phyloP scores from a whole-genome alignment of 2,329 filamentous ascomycete species.

The Pseudofabraea citricarpa region DNA sequence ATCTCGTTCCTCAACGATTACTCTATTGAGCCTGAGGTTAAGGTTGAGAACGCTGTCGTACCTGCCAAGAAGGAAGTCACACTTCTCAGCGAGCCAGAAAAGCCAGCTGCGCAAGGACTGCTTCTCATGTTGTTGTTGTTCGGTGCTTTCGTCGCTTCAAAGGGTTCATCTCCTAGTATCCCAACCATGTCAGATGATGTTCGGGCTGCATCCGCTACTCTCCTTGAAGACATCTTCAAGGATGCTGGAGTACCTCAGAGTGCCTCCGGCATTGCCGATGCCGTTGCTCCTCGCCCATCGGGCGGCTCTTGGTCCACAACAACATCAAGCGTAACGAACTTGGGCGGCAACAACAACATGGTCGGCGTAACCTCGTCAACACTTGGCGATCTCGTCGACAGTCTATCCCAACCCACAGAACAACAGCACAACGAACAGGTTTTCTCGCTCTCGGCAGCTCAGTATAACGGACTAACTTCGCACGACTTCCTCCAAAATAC shows the following conservation, averaged over 20 bases:
- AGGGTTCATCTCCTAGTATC: slow-evolving; percentile 67
- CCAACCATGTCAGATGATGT: slow-evolving; percentile 77
- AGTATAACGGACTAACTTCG: slow-evolving; percentile 81
- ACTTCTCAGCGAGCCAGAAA: slow-evolving; percentile 48
- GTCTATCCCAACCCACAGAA: slow-evolving; percentile 69
- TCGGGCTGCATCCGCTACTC: slow-evolving; percentile 69
- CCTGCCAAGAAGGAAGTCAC: slow-evolving; percentile 49
- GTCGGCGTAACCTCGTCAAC: slow-evolving; percentile 50
- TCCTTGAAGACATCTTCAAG: slow-evolving; percentile 78
- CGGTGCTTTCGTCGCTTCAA: slow-evolving; percentile 92
- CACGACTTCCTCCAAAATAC: slow-evolving; percentile 64
- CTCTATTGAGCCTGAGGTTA: slow-evolving; percentile 56
- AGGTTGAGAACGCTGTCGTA: slow-evolving; percentile 49
- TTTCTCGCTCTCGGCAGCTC: slow-evolving; percentile 78
- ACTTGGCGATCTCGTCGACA: slow-evolving; percentile 62
- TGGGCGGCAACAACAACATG: slow-evolving; percentile 39
- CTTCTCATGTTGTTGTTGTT: slow-evolving; percentile 95
- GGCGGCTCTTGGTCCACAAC: slow-evolving; percentile 40
- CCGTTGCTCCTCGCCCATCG: slow-evolving; percentile 47
- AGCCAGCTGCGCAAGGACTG: slow-evolving; percentile 71
- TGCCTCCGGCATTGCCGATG: slow-evolving; percentile 34
- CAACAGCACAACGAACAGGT: slow-evolving; percentile 85
- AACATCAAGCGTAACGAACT: slow-evolving; percentile 28
- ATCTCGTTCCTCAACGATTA: slow-evolving; percentile 74
- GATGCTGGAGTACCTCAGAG: slow-evolving; percentile 59